Evolutionary conservation across 1,284 basidiomycete genomes (phyloP), one percentile per base, ranked within the genome.

Genomic region (Termitomyces sp.): DNA sequence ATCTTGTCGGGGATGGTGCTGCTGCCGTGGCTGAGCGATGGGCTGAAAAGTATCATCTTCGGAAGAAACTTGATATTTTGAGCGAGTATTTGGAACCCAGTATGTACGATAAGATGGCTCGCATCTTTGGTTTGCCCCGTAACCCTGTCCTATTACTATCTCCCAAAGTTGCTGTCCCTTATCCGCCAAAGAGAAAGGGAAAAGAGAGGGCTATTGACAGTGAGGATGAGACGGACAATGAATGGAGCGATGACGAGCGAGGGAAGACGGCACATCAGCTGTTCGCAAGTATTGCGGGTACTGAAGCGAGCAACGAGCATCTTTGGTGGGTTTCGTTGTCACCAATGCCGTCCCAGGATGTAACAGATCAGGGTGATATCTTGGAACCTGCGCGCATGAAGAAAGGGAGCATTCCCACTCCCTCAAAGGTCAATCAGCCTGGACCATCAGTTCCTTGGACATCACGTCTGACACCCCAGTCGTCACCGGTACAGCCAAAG

Each of bases 1-100:
- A 89, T 58, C 65, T 88, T 10, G 73, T 85, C 13, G 85, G 81
- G 2, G 73, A 78, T 34, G 78, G 77, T 4, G 76, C 78, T 0
- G 64, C 64, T 3, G 71, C 70, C 15, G 60, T 72, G 10, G 83
- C 79, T 0, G 68, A 72, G 28, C 68, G 69, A 21, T 88, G 83
- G 85, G 78, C 76, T 0, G 79, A 82, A 34, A 75, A 69, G 36
- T 76, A 74, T 2, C 76, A 70, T 50, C 61, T 76, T 49, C 62
- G 67, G 42, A 67, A 67, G 53, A 83, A 75, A 62, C 58, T 82
- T 17, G 66, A 71, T 5, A 64, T 74, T 3, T 68, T 86, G 56
- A 69, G 69, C 36, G 65, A 67, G 10, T 81, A 78, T 63, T 63
- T 87, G 1, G 67, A 65, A 39, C 67, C 49, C 53, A 68, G 41